phyloP scores from a whole-genome alignment of 495 filamentous ascomycete species.

The Hypoxylon crocopeplum region DNA sequence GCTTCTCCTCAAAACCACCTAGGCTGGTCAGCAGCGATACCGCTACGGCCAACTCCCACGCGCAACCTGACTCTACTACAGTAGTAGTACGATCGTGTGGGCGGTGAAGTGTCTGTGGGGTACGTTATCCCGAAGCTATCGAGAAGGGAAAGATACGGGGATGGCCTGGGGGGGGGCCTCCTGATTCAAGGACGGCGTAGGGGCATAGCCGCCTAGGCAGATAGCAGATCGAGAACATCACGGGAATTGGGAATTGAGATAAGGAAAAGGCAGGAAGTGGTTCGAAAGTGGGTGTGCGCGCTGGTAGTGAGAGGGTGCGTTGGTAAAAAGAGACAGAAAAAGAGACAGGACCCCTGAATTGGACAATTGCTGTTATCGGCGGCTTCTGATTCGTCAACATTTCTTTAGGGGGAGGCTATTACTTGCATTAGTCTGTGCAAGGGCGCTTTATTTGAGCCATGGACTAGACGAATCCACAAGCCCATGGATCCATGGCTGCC shows the following conservation, averaged over 20 bases:
- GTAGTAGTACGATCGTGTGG: conserved; percentile 4
- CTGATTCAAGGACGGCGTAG: conserved; percentile 17
- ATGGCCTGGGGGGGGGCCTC: neutral
- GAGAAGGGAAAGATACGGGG: conserved; percentile 19
- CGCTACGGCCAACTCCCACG: conserved; percentile 11
- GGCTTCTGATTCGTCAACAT: conserved; percentile 13
- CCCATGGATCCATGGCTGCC: too few species aligned
- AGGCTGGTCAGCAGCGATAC: conserved; percentile 32
- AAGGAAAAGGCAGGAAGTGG: conserved; percentile 30
- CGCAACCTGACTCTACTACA: conserved; percentile 11
- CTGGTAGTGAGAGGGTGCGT: conserved; percentile 29
- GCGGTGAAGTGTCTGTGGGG: conserved; percentile 24
- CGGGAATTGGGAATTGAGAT: conserved; percentile 20
- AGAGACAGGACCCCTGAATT: conserved; percentile 22
- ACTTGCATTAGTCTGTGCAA: conserved; percentile 30
- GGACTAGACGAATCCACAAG: too few species aligned
- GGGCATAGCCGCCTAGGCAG: conserved; percentile 8
- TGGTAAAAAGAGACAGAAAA: conserved; percentile 2
- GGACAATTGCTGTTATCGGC: conserved; percentile 31
- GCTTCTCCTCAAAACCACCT: conserved; percentile 22
- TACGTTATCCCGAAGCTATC: conserved; percentile 18
- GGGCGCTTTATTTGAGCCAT: conserved; percentile 16
- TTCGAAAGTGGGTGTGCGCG: conserved; percentile 24
- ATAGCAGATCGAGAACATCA: conserved; percentile 29
- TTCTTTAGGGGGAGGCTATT: conserved; percentile 21